Percentiles rank a stretch among this genome's conserved stretches.
Conservation (phyloP, 2,329 filamentous ascomycete species). For the Gaeumannomyces sp. region DNA sequence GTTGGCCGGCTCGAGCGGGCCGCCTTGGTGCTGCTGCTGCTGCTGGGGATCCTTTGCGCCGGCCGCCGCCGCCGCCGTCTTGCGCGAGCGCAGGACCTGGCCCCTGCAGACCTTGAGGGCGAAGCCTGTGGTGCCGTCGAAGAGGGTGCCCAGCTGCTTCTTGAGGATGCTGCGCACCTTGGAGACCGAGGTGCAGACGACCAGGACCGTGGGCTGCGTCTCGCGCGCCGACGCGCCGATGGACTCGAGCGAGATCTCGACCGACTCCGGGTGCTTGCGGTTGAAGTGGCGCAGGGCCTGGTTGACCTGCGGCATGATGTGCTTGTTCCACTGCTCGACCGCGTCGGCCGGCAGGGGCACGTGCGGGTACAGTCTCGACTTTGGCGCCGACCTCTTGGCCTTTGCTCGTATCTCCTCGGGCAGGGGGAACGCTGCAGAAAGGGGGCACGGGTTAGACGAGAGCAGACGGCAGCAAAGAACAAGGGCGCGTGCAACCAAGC, state of each 20-base stretch:
- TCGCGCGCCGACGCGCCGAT: constrained; percentile 63
- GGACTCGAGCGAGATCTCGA: constrained; percentile 71
- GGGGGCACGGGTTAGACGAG: background rate
- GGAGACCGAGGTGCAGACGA: constrained; percentile 68
- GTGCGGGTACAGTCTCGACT: constrained; percentile 50
- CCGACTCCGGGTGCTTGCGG: constrained; percentile 66
- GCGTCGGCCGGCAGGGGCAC: constrained; percentile 52
- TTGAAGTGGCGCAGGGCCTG: constrained; percentile 64
- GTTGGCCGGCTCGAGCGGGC: constrained; percentile 47
- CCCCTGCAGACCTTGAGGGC: constrained; percentile 68
- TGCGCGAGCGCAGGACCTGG: constrained; percentile 57
- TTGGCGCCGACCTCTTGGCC: constrained; percentile 10
- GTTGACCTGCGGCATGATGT: constrained; percentile 68
- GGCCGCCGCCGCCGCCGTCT: constrained; percentile 13
- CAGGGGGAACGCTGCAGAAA: constrained; percentile 2
- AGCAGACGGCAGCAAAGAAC: background rate
- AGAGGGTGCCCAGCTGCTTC: constrained; percentile 58
- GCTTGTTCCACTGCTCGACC: constrained; percentile 65
- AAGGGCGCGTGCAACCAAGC: no score
- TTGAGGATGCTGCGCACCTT: constrained; percentile 68
- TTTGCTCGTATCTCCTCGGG: background rate
- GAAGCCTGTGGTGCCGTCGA: constrained; percentile 56
- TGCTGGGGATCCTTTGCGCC: constrained; percentile 22
- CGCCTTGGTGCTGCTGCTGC: constrained; percentile 19
- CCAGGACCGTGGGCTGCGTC: constrained; percentile 65